A percentile compares a stretch with the other conserved stretches of the same genome.
phyloP scores from a whole-genome alignment of 805 yeast genomes.

The Metschnikowia amazonensis region DNA sequence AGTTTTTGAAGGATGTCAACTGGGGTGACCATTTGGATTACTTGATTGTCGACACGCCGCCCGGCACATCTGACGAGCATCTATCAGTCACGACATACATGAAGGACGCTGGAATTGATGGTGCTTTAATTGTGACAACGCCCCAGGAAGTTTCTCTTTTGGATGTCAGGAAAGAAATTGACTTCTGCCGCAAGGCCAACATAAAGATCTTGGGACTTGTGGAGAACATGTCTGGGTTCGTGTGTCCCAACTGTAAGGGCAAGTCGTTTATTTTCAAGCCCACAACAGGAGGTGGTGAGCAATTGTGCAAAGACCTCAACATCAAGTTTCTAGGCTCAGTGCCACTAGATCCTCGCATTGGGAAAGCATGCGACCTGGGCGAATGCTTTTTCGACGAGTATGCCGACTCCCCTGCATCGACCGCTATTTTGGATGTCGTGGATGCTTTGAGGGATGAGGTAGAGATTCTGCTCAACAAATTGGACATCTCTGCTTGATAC shows the following conservation, averaged over 20 bases:
- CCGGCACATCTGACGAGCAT: slow-evolving; percentile 98
- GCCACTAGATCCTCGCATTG: slow-evolving; percentile 94
- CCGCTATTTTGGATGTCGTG: slow-evolving; percentile 81
- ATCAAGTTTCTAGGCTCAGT: slow-evolving; percentile 86
- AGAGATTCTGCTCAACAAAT: slow-evolving; percentile 26
- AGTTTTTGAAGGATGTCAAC: slow-evolving; percentile 88
- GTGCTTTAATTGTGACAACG: slow-evolving; percentile 91
- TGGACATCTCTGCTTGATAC: slow-evolving; percentile 8
- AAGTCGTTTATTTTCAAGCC: slow-evolving; percentile 88
- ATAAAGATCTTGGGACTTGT: slow-evolving; percentile 85
- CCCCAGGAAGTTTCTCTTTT: slow-evolving; percentile 96
- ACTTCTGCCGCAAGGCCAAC: slow-evolving; percentile 88
- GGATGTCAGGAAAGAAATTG: slow-evolving; percentile 94
- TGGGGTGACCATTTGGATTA: slow-evolving; percentile 87
- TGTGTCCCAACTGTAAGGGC: slow-evolving; percentile 90
- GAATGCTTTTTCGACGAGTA: slow-evolving; percentile 74
- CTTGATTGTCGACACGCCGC: slow-evolving; percentile 92
- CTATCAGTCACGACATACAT: slow-evolving; percentile 81
- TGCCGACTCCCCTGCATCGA: slow-evolving; percentile 91
- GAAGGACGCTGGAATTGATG: slow-evolving; percentile 89
- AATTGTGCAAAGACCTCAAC: slow-evolving; percentile 71
- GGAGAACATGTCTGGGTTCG: slow-evolving; percentile 98
- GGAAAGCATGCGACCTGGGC: slow-evolving; percentile 83
- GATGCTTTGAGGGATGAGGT: slow-evolving; percentile 60
- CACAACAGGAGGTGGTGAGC: slow-evolving; percentile 95